Percentiles rank a stretch among this genome's conserved stretches.
Evolutionary conservation across 1,284 basidiomycete species (phyloP).

Genomic region (Melampsora americana): DNA sequence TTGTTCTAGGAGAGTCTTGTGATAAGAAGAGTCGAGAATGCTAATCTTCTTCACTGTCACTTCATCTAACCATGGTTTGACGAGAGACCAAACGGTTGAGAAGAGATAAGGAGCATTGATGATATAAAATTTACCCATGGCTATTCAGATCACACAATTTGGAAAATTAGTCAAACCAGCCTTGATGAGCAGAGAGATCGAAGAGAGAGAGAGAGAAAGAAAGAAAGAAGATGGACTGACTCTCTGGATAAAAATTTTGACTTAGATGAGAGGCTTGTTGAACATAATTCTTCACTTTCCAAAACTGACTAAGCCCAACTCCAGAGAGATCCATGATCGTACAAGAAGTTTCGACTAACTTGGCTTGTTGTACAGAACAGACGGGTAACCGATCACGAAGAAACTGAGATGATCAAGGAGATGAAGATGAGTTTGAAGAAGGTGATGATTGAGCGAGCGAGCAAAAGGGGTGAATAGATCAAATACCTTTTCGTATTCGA

Average conservation of each 20-base stretch:
- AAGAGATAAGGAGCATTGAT: slow-evolving; percentile 77
- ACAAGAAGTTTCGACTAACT: slow-evolving; percentile 95
- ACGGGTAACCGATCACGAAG: slow-evolving; percentile 64
- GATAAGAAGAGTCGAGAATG: slow-evolving; percentile 66
- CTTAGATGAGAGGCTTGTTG: slow-evolving; percentile 73
- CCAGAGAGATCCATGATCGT: slow-evolving; percentile 90
- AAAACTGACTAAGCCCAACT: slow-evolving; percentile 79
- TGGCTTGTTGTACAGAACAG: slow-evolving; percentile 68
- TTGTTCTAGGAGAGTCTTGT: slow-evolving; percentile 70
- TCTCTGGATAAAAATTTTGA: slow-evolving; percentile 70
- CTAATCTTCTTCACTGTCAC: slow-evolving; percentile 90
- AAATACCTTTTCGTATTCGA: slow-evolving; percentile 90
- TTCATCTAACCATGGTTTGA: slow-evolving; percentile 92
- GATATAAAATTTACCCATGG: slow-evolving; percentile 95
- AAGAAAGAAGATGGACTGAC: not conserved
- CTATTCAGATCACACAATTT: slow-evolving; percentile 51
- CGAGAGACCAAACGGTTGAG: slow-evolving; percentile 78
- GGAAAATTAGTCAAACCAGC: too few species aligned
- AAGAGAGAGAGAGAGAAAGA: not conserved
- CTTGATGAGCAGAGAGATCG: too few species aligned
- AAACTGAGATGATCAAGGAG: not conserved
- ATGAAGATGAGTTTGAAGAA: too few species aligned
- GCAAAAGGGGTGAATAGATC: slow-evolving; percentile 58
- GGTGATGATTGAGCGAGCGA: not conserved
- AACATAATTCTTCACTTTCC: slow-evolving; percentile 89